Conservation (phyloP, 331 rosid genomes). For the Spiraea crenata region DNA sequence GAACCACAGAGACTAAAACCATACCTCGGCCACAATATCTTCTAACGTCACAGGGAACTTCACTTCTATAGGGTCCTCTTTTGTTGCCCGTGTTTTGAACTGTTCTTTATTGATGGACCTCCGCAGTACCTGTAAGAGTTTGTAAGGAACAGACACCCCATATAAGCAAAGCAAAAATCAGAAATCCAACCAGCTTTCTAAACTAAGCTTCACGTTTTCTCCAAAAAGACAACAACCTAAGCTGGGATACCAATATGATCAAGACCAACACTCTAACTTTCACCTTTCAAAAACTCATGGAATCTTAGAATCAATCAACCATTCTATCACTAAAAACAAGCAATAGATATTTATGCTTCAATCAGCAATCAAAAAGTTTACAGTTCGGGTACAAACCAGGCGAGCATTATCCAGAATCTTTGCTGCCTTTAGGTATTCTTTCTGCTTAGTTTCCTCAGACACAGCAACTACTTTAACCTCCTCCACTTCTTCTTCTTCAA, state of each 20-base stretch:
- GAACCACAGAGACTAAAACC: constrained; percentile 5
- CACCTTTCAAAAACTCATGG: not conserved
- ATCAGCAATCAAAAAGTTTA: constrained; percentile 15
- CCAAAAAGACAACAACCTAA: not conserved
- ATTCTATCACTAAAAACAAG: not conserved
- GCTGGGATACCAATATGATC: not conserved
- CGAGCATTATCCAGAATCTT: constrained; percentile 58
- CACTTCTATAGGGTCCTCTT: constrained; percentile 53
- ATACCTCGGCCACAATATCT: constrained; percentile 51
- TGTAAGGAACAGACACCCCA: not conserved
- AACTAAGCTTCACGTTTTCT: not conserved
- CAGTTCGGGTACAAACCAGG: constrained; percentile 54
- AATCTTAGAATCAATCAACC: not conserved
- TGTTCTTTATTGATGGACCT: constrained; percentile 39
- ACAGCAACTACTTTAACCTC: constrained; percentile 41
- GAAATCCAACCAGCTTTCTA: not conserved
- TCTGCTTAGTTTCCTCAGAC: constrained; percentile 51
- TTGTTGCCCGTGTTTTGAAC: constrained; percentile 43
- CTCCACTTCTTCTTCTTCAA: constrained; percentile 38
- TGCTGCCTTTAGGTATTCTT: constrained; percentile 75
- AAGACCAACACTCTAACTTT: not conserved
- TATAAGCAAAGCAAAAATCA: constrained; percentile 8
- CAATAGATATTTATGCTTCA: not conserved
- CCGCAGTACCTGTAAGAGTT: constrained; percentile 37
- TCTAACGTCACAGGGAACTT: constrained; percentile 41